Conservation (phyloP, 192 early-diverging fungal genomes). For the Coemansia sp. region DNA sequence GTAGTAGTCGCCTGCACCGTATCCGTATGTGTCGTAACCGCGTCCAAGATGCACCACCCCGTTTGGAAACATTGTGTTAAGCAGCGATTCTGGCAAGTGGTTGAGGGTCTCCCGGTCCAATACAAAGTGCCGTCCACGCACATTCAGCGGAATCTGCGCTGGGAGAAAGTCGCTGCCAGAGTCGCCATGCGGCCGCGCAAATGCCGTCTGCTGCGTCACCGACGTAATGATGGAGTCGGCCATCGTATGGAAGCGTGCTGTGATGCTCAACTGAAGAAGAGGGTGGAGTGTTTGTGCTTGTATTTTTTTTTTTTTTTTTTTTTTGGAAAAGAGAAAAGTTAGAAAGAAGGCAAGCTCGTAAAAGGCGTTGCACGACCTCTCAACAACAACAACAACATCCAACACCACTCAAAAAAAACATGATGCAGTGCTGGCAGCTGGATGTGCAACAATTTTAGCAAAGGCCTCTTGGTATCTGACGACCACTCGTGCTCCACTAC, state of each 20-base stretch:
- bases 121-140: slow-evolving; percentile 50
- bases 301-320: no score
- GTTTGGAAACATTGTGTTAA: slow-evolving; percentile 53
- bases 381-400: background rate
- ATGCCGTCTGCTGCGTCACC: slow-evolving; percentile 46
- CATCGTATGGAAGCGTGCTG: slow-evolving; percentile 2
- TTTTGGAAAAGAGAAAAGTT: no score
- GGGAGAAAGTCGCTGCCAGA: slow-evolving; percentile 43
- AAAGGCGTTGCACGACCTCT: background rate
- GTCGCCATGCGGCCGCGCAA: slow-evolving; percentile 56
- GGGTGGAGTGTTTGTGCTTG: background rate
- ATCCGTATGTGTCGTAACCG: slow-evolving; percentile 27
- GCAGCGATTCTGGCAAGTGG: slow-evolving; percentile 52
- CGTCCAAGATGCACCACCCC: slow-evolving; percentile 36
- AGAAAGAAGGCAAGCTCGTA: background rate
- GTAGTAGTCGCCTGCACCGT: slow-evolving; percentile 33
- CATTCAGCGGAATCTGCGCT: slow-evolving; percentile 37
- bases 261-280: background rate
- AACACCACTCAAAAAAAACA: background rate
- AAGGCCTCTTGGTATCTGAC: background rate
- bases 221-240: slow-evolving; percentile 51
- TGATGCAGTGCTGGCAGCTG: background rate
- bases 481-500: background rate
- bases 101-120: slow-evolving; percentile 55
- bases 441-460: background rate